These are phyloP conservation scores for Luvunga scandens DNA, from an alignment of 345 rosid species.

Conservation along the genomic window DNA sequence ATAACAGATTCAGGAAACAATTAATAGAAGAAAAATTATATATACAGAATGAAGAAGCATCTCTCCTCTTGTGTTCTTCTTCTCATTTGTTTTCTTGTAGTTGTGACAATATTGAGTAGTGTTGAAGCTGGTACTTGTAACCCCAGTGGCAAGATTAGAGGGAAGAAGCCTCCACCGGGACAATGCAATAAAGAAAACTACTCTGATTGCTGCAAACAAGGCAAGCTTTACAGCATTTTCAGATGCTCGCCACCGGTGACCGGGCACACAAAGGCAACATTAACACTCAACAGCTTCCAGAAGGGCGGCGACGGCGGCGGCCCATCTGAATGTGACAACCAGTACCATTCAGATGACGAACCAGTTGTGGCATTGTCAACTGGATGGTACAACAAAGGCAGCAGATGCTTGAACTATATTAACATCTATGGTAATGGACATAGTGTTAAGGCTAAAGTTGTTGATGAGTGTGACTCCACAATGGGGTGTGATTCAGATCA, in stretches of 20 bases:
- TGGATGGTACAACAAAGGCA: slow-evolving; percentile 23
- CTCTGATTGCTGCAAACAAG: slow-evolving; percentile 14
- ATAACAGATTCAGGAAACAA: not conserved
- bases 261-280: slow-evolving; percentile 11
- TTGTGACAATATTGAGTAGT: not conserved
- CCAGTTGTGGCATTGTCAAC: slow-evolving; percentile 28
- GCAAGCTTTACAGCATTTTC: slow-evolving; percentile 9
- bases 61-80: not conserved
- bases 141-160: not conserved
- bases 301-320: slow-evolving; percentile 15
- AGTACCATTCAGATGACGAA: not conserved
- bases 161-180: not conserved
- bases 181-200: not conserved
- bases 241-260: slow-evolving; percentile 16
- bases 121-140: not conserved
- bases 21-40: too few species aligned
- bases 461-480: too few species aligned
- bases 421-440: slow-evolving; percentile 18
- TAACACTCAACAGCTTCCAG: slow-evolving; percentile 14
- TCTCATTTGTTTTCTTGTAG: not conserved
- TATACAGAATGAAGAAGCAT: not conserved
- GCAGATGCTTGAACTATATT: slow-evolving; percentile 11
- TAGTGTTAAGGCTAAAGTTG: slow-evolving; percentile 11
- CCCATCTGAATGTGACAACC: not conserved
- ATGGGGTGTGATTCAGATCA: too few species aligned